These are phyloP conservation scores for Ceratocystis destructans DNA, from an alignment of 2,329 filamentous ascomycete species.

Conservation along the genomic window DNA sequence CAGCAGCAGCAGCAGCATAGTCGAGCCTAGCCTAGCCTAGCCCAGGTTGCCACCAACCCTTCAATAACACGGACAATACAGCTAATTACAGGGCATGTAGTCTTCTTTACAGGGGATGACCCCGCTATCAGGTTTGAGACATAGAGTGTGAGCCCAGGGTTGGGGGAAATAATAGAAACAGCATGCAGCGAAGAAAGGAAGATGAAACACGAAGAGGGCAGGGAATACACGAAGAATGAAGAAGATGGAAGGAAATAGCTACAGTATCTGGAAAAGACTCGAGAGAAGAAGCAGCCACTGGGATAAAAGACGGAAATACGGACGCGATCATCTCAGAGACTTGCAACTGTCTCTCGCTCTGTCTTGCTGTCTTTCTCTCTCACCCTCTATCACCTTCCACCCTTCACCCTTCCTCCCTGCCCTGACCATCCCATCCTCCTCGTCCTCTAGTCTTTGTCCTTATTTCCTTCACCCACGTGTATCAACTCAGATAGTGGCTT, in stretches of 20 bases:
- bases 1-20: too few relatives aligned
- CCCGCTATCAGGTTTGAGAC: conserved; percentile 3
- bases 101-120: background rate
- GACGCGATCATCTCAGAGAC: too few relatives aligned
- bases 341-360: too few relatives aligned
- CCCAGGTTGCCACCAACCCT: background rate
- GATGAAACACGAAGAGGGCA: conserved; percentile 1
- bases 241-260: background rate
- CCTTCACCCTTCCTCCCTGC: background rate
- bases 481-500: background rate
- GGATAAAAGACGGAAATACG: too few relatives aligned
- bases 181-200: conserved; percentile 6
- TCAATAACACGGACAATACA: background rate
- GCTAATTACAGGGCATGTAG: background rate
- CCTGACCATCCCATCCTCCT: background rate
- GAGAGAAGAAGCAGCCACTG: too few relatives aligned
- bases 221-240: background rate
- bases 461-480: background rate
- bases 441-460: background rate
- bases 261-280: too few relatives aligned
- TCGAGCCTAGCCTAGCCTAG: background rate
- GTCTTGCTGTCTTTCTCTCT: too few relatives aligned
- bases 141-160: background rate
- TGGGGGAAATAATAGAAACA: background rate
- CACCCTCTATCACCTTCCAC: background rate